Conservation (phyloP, 2,329 filamentous ascomycete genomes). For the Colletotrichum chrysophilum region DNA sequence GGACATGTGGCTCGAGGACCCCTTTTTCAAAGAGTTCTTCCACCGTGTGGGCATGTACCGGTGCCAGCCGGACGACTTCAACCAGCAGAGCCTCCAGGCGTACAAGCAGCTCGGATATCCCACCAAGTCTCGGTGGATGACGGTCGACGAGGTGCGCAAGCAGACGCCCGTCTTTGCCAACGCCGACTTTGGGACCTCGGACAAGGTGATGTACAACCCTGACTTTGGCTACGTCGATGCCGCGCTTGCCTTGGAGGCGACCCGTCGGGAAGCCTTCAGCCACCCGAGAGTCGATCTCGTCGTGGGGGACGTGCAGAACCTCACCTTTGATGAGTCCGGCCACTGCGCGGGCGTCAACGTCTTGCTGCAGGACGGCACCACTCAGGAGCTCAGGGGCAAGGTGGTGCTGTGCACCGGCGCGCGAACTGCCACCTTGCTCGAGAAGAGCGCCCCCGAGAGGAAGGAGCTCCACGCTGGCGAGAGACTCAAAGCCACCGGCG, state of each 20-base stretch:
- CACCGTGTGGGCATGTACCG: constrained; percentile 62
- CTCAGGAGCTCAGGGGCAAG: constrained; percentile 49
- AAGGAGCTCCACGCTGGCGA: constrained; percentile 56
- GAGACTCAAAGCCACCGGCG: constrained; percentile 62
- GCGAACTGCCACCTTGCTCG: constrained; percentile 59
- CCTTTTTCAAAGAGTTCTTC: constrained; percentile 58
- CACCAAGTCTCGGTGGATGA: constrained; percentile 45
- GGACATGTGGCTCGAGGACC: constrained; percentile 44
- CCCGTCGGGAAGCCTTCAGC: constrained; percentile 56
- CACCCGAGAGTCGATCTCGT: constrained; percentile 59
- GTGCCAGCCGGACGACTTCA: constrained; percentile 46
- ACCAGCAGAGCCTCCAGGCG: constrained; percentile 45
- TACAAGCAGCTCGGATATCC: constrained; percentile 40
- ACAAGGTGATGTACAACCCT: constrained; percentile 61
- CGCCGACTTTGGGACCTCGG: constrained; percentile 60
- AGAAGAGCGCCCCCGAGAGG: constrained; percentile 53
- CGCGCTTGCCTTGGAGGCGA: constrained; percentile 58
- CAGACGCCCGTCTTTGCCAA: constrained; percentile 62
- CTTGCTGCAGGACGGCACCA: constrained; percentile 46
- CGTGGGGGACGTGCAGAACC: constrained; percentile 49
- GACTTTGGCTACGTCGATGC: constrained; percentile 65
- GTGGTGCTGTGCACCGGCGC: constrained; percentile 62
- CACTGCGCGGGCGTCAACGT: constrained; percentile 61
- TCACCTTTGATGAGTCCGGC: constrained; percentile 52
- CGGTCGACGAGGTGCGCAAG: constrained; percentile 55